These are phyloP conservation scores for Ogataea zsoltii DNA, from an alignment of 805 yeast genomes.

Conservation along the genomic window DNA sequence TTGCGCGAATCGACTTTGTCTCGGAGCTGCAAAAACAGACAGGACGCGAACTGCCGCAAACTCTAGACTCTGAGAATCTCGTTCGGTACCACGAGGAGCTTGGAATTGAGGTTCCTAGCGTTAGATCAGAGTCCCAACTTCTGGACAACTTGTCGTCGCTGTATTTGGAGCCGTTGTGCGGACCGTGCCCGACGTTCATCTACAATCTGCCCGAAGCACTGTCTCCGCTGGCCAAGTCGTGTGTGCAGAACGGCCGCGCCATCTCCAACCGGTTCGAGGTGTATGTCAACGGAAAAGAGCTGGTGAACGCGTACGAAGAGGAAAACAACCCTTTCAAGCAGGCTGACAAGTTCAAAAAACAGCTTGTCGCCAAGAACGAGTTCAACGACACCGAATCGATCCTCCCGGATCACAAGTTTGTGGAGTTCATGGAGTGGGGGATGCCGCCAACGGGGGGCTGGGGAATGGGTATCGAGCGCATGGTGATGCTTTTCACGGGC, in stretches of 20 bases:
- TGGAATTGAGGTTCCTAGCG: conserved; percentile 37
- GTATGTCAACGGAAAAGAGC: conserved; percentile 77
- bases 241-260: conserved; percentile 36
- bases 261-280: conserved; percentile 79
- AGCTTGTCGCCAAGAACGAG: conserved; percentile 48
- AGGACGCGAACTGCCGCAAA: conserved; percentile 49
- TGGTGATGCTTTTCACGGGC: conserved; percentile 75
- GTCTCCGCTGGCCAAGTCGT: conserved; percentile 87
- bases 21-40: conserved; percentile 58
- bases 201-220: conserved; percentile 79
- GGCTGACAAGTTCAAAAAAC: conserved; percentile 57
- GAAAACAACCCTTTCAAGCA: conserved; percentile 87
- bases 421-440: conserved; percentile 84
- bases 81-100: conserved; percentile 40
- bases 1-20: conserved; percentile 61
- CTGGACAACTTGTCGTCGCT: conserved; percentile 62
- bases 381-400: conserved; percentile 62
- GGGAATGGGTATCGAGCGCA: conserved; percentile 92
- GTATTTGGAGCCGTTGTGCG: conserved; percentile 66
- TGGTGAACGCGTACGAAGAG: conserved; percentile 93
- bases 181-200: conserved; percentile 64
- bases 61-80: conserved; percentile 42
- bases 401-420: conserved; percentile 70
- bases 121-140: conserved; percentile 55
- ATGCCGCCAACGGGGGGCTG: conserved; percentile 98